Percentiles rank a stretch among this genome's conserved stretches.
Evolutionary conservation across 441 rosid species (phyloP).

Genomic region (Viola pubescens): DNA sequence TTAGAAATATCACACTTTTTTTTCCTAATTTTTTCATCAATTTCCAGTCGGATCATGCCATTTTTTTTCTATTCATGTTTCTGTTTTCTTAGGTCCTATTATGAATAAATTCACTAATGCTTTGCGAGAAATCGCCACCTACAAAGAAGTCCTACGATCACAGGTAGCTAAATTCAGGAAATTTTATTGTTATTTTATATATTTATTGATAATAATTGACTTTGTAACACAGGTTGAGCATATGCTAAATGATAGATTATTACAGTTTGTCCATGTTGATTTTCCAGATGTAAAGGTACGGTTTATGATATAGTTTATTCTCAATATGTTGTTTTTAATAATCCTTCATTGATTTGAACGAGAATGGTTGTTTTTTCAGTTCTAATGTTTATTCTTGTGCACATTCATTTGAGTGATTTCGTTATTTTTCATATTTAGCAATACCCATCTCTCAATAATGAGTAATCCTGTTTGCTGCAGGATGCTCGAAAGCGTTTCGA

Average conservation of each 20-base stretch:
- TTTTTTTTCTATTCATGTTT: not conserved
- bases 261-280: slow-evolving; percentile 80
- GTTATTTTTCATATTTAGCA: not conserved
- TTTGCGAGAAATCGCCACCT: slow-evolving; percentile 91
- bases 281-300: slow-evolving; percentile 92
- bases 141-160: slow-evolving; percentile 93
- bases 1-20: not conserved
- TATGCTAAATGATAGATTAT: slow-evolving; percentile 79
- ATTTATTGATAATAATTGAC: not conserved
- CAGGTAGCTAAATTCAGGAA: slow-evolving; percentile 39
- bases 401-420: not conserved
- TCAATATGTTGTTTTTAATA: no score
- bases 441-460: slow-evolving; percentile 1
- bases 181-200: not conserved
- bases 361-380: no score
- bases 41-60: not conserved
- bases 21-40: not conserved
- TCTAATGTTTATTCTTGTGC: no score
- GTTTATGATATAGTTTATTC: not conserved
- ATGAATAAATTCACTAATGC: slow-evolving; percentile 98
- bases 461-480: slow-evolving; percentile 28
- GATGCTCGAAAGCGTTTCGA: slow-evolving; percentile 83
- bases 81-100: slow-evolving; percentile 59
- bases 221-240: slow-evolving; percentile 62
- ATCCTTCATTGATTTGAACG: no score